These are phyloP conservation scores for Xylariaceae sp. DNA, from an alignment of 2,329 filamentous ascomycete species.

Conservation along the genomic window DNA sequence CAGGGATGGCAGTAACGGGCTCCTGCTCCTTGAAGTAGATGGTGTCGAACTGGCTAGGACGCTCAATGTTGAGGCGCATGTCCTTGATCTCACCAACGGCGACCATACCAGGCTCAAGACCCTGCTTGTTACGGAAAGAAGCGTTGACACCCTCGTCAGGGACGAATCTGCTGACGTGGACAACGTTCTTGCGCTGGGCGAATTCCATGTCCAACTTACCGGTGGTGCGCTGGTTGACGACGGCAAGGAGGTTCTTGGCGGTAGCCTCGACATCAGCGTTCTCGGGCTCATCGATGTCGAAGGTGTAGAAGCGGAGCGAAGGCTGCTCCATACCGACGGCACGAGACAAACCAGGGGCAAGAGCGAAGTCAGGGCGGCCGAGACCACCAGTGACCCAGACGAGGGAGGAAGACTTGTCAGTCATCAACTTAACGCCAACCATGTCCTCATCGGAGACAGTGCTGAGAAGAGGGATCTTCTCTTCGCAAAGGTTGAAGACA, in stretches of 20 bases:
- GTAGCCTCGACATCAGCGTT: not conserved
- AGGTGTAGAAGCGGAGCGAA: constrained; percentile 15
- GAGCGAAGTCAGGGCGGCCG: constrained; percentile 10
- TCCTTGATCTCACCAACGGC: not conserved
- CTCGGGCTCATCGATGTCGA: constrained; percentile 14
- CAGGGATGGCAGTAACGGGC: not conserved
- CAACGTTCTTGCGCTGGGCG: constrained; percentile 1
- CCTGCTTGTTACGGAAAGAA: constrained; percentile 8
- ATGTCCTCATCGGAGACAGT: constrained; percentile 13
- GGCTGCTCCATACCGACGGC: constrained; percentile 22
- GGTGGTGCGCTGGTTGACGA: constrained; percentile 1
- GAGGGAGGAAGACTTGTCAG: constrained; percentile 6
- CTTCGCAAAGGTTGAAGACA: constrained; percentile 13
- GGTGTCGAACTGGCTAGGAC: constrained; percentile 11
- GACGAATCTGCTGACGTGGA: constrained; percentile 15
- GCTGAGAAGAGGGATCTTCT: constrained; percentile 8
- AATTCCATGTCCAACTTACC: constrained; percentile 12
- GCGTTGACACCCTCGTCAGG: constrained; percentile 15
- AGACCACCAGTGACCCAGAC: constrained; percentile 16
- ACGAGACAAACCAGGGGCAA: constrained; percentile 10
- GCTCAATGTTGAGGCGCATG: constrained; percentile 8
- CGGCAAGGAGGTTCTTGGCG: not conserved
- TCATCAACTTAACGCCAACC: constrained; percentile 15
- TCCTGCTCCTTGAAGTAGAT: constrained; percentile 12
- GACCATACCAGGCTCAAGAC: not conserved